These are phyloP conservation scores for Misopates orontium DNA, from an alignment of 257 asterid genomes.

Conservation along the genomic window DNA sequence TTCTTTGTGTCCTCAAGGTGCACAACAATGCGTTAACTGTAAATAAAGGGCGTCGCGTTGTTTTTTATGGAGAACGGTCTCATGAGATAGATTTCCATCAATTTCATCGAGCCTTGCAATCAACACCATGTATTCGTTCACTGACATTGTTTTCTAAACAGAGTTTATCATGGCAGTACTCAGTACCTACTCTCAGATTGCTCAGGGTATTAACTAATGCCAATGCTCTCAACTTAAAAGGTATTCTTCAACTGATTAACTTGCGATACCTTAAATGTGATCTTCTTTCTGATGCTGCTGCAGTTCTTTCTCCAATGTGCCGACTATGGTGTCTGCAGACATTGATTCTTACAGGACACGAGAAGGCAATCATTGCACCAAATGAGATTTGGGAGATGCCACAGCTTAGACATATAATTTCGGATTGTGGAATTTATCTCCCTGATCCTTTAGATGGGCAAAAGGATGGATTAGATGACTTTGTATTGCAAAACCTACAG, in stretches of 20 bases:
- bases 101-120: too few relatives aligned
- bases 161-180: too few relatives aligned
- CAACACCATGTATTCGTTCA: not conserved
- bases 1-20: not conserved
- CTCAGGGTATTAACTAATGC: not conserved
- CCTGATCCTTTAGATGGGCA: not conserved
- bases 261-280: not conserved
- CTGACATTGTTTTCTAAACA: not conserved
- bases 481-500: not conserved
- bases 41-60: not conserved
- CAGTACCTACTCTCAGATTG: too few relatives aligned
- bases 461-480: not conserved
- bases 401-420: too few relatives aligned
- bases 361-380: not conserved
- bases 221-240: too few relatives aligned
- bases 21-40: not conserved
- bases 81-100: too few relatives aligned
- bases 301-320: not conserved
- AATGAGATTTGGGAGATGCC: not conserved
- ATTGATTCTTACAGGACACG: not conserved
- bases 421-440: too few relatives aligned
- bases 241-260: not conserved
- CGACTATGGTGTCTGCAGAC: slow-evolving; percentile 1
- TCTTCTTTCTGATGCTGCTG: not conserved
- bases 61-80: too few relatives aligned